Base-by-base conservation (phyloP, 139 green algal genomes). In the Axilococcus clingmanii region DNA sequence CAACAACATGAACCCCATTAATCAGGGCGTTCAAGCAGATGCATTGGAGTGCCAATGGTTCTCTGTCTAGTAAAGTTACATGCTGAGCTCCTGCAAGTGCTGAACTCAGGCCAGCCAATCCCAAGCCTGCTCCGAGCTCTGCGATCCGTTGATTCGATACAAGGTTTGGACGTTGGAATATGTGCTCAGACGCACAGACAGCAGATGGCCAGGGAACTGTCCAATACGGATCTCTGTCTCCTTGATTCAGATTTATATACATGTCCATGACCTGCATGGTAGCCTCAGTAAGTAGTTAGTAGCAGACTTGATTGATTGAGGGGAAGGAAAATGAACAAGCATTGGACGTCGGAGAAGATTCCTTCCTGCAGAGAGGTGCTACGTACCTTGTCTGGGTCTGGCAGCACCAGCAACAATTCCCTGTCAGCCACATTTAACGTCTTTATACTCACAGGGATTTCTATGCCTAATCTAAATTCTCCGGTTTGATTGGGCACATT, bases 41-140 rank as follows among this genome's bases (percentile, higher is more conserved):
- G 54, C 84, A 95, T 56, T 86, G 59, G 41, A 94, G 71, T 11
- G 82, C 79, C 29, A 87, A 60, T 0, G 75, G 71, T 65, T 94
- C 86, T 1, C 84, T 57, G 61, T 94, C 86, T 14, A 87, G 52
- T 52, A 93, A 69, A 8, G 84, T 68, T 24, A 91, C 83, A 40
- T 82, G 51, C 7, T 19, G 16, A 1, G 81, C 81, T 2, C 81
- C 79, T 78, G 72, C 24, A 32, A 85, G 28, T 2, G 72, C 76
- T 19, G 84, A 83, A 17, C 78, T 75, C 2, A 94, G 62, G 19
- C 80, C 83, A 14, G 67, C 83, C 24, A 92, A 43, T 0, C 81
- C 83, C 27, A 92, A 71, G 0, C 83, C 83, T n/a, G 55, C 56
- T 2, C 82, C 82, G 22, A 91, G 42, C 45, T 89, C 79, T 41